Percentiles rank a stretch among this genome's conserved stretches.
Evolutionary conservation across 768 basidiomycete species (phyloP).

Genomic region (Amanita molliuscula): DNA sequence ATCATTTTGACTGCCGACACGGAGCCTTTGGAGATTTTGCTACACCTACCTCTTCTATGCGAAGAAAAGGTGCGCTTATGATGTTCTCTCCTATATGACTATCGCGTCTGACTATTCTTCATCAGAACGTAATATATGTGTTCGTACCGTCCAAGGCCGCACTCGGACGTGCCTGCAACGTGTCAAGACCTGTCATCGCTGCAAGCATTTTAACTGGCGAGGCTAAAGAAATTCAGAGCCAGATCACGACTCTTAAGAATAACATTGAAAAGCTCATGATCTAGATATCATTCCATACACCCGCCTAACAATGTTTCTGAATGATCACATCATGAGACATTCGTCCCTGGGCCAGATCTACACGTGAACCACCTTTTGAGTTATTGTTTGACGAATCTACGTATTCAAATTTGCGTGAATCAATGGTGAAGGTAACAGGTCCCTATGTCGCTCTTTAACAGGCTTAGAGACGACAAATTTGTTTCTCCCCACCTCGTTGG

Average conservation of each 20-base stretch:
- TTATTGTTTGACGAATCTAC: constrained; percentile 17
- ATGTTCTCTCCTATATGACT: neutral
- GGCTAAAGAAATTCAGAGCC: constrained; percentile 79
- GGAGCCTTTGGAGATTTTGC: constrained; percentile 93
- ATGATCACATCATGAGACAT: neutral
- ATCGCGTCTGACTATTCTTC: neutral
- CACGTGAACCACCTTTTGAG: constrained; percentile 1
- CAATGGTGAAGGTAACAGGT: constrained; percentile 77
- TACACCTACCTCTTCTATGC: constrained; percentile 94
- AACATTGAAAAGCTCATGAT: constrained; percentile 63
- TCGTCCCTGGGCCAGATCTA: neutral
- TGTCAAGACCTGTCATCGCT: constrained; percentile 89
- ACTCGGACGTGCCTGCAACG: constrained; percentile 91
- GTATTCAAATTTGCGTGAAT: constrained; percentile 73
- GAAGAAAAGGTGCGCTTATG: constrained; percentile 77
- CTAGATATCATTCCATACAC: constrained; percentile 19
- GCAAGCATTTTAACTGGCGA: constrained; percentile 97
- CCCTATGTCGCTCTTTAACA: constrained; percentile 34
- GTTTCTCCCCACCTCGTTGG: constrained; percentile 61
- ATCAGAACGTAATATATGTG: constrained; percentile 91
- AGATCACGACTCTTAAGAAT: constrained; percentile 80
- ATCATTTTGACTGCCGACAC: constrained; percentile 95
- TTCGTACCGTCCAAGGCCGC: constrained; percentile 95
- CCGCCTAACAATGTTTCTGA: neutral
- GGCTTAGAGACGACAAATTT: neutral